These are phyloP conservation scores for Noccaea caerulescens DNA, from an alignment of 345 rosid species.

Conservation along the genomic window DNA sequence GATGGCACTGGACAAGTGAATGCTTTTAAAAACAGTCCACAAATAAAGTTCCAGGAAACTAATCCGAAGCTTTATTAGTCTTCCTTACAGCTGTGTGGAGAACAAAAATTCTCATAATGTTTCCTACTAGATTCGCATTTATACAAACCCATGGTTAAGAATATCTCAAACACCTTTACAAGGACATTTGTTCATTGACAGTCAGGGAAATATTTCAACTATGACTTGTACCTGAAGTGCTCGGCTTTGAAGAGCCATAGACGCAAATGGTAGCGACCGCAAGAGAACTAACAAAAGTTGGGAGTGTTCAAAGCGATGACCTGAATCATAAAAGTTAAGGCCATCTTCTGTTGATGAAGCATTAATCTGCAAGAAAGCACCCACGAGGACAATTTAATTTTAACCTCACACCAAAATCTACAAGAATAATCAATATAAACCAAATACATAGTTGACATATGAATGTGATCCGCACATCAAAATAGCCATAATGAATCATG, in stretches of 20 bases:
- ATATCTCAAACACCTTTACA: constrained; percentile 32
- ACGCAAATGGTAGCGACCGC: constrained; percentile 84
- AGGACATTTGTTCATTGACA: constrained; percentile 14
- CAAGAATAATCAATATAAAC: background rate
- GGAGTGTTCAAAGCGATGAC: constrained; percentile 90
- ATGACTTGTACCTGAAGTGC: constrained; percentile 81
- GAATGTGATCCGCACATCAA: constrained; percentile 24
- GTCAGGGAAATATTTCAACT: constrained; percentile 22
- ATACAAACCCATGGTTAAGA: constrained; percentile 10
- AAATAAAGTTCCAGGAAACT: constrained; percentile 25
- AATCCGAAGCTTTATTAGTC: constrained; percentile 11
- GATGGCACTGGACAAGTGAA: constrained; percentile 35
- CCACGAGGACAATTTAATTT: background rate
- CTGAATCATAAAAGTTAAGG: constrained; percentile 89
- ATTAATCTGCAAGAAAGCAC: constrained; percentile 72
- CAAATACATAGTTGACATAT: constrained; percentile 18
- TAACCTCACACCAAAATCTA: constrained; percentile 21
- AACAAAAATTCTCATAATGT: constrained; percentile 21
- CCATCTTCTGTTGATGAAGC: constrained; percentile 93
- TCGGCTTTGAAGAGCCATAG: constrained; percentile 77
- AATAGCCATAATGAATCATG: constrained; percentile 15
- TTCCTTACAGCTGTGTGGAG: constrained; percentile 27
- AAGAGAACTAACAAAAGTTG: constrained; percentile 89
- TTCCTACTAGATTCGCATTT: constrained; percentile 6
- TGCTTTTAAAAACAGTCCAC: constrained; percentile 10